Base-by-base conservation (phyloP, 768 basidiomycete genomes). In the Lyophyllum decastes region DNA sequence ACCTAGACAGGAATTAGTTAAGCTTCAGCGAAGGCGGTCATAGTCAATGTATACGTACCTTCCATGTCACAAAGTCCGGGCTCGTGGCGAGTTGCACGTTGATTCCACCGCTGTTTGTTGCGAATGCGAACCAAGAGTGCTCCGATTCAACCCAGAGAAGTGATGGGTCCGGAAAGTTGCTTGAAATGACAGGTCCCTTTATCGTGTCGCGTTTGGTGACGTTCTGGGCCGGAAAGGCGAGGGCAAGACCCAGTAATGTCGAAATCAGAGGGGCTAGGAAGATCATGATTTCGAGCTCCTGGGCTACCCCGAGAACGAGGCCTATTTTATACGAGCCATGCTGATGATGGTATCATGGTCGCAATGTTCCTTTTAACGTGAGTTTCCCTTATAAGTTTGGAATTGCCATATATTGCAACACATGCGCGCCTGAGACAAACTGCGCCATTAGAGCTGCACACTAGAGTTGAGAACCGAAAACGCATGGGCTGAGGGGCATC, bases 111-210 rank as follows among this genome's bases (percentile, higher is more conserved):
- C 53, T 24, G 25, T 55, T 58, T 21, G 60, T 61, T 25, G 60
- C 60, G 33, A 61, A 61, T 14, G 60, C 60, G 9, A 61, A 61
- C 60, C 60, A 61, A 24, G 56, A 51, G 19, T 52, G 38, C 19
- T 61, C 56, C 16, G 60, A 61, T 7, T 45, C n/a, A 1, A 61
- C 60, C 56, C 53, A 58, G 22, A 61, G 40, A 10, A 61, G 26
- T 11, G 60, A 61, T 5, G 60, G 60, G 24, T 61, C 60, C 2
- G 60, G 60, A 47, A 61, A 61, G 43, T 61, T 58, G 24, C 16
- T 52, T 1, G 44, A 35, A 21, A 61, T 58, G n/a, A 58, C 57
- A 26, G 60, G 55, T 7, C 60, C 57, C 30, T 34, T 49, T 22
- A 61, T 41, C 26, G 56, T 57, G 24, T 61, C 60, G 40, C 60